Evolutionary conservation across 2,329 filamentous ascomycete genomes (phyloP).

Genomic region (Aspergillus sp.): DNA sequence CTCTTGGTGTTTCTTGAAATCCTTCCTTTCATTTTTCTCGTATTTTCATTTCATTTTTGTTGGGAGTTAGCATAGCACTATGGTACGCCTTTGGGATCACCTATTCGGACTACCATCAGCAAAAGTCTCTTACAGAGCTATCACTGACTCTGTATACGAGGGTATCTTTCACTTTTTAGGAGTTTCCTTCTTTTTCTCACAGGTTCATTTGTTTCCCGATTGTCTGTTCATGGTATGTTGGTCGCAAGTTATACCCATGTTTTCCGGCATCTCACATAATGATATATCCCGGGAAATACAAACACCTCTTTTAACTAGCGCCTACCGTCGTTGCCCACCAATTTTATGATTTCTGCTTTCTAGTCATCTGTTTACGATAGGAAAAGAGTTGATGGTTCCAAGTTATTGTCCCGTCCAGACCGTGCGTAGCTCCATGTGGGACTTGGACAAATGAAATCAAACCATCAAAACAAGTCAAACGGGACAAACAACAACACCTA

Average conservation of each 20-base stretch:
- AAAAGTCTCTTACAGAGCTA: conserved; percentile 8
- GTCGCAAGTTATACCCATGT: conserved; percentile 9
- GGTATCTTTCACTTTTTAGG: neutral
- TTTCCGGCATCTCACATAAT: neutral
- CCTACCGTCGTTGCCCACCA: neutral
- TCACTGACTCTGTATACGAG: neutral
- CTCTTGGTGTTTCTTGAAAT: neutral
- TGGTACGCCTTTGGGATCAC: neutral
- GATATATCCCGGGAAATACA: neutral
- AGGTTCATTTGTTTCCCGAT: neutral
- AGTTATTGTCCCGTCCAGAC: too few relatives aligned
- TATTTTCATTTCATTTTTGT: neutral
- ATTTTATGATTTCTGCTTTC: neutral
- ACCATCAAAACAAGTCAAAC: conserved; percentile 23
- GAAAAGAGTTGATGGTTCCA: too few relatives aligned
- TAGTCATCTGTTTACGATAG: neutral
- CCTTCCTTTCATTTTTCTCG: neutral
- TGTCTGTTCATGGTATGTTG: neutral
- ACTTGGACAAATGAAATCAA: conserved; percentile 18
- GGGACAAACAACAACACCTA: conserved; percentile 24
- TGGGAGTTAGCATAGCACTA: conserved; percentile 2
- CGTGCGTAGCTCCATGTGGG: neutral
- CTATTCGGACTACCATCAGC: neutral
- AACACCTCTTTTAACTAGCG: neutral
- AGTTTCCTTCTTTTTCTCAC: neutral